Base-by-base conservation (phyloP, 2,329 filamentous ascomycete genomes). In the Apiospora pterosperma region DNA sequence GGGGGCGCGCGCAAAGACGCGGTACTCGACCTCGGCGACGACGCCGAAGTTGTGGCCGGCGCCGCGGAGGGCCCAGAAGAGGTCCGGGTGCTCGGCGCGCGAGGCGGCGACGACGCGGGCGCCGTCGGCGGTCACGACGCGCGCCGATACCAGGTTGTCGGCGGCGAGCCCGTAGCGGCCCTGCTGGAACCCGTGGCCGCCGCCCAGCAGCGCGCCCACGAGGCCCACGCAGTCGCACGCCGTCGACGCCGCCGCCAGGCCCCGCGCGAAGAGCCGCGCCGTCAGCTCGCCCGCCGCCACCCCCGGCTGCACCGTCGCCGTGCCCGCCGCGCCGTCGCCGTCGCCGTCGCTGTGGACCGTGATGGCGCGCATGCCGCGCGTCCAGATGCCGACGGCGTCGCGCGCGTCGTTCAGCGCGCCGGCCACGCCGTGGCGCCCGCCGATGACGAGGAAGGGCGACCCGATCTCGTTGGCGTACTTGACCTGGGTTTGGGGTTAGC, bases 131-230 rank as follows among this genome's bases (percentile, higher is more conserved):
- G 79, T 74, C 1, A 83, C 77, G 4, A 83, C 72, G 42, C 77
- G 70, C 2, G 73, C 75, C 0, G 75, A 76, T 3, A 81, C 28
- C 4, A 84, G 71, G 23, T 76, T 75, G 66, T 84, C 82, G 11
- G 80, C 72, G 2, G 76, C 69, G 12, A 89, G 77, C 0, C 88
- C 88, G 62, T 86, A 76, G 36, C 77, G 76, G 1, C 84, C 83
- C 31, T 79, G 82, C 16, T 89, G 75, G 73, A 83, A 82, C 1
- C 88, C 86, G 69, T 85, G 86, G 1, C 87, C 87, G 23, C 86
- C 87, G 1, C 85, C 85, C 1, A 88, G 72, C 0, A 84, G 82
- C 16, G 89, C 75, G 0, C 85, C 88, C 2, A 85, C 86, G 5
- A 90, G 83, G 6, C 88, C 87, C 63, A 69, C 0, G 65, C 67